Percentiles rank a stretch among this genome's conserved stretches.
phyloP scores from a whole-genome alignment of 176 grass and related monocot species.

The Juncus inflexus region DNA sequence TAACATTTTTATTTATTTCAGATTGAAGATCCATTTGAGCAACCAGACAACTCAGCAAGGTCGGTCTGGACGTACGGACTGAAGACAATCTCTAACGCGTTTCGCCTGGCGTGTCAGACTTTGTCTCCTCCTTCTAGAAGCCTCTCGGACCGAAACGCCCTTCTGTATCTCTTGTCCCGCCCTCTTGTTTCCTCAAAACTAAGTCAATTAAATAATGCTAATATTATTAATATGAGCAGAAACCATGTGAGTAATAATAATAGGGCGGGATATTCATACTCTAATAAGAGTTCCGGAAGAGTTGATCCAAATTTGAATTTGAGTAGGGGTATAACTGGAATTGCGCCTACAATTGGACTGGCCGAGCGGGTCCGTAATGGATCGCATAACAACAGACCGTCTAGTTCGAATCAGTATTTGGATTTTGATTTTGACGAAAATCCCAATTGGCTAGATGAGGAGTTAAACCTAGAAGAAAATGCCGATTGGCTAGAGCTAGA shows the following conservation, averaged over 20 bases:
- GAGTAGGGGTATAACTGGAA: no score
- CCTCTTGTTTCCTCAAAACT: slow-evolving; percentile 43
- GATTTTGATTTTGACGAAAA: no score
- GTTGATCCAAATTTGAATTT: not conserved
- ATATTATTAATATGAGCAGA: not conserved
- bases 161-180: slow-evolving; percentile 50
- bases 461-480: slow-evolving; percentile 5
- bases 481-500: no score
- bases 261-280: not conserved
- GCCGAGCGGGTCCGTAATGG: no score
- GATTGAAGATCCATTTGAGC: slow-evolving; percentile 76
- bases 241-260: slow-evolving; percentile 4
- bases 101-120: slow-evolving; percentile 30
- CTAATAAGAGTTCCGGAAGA: not conserved
- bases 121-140: slow-evolving; percentile 28
- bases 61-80: slow-evolving; percentile 42
- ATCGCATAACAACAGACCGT: no score
- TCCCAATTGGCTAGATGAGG: no score
- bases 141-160: slow-evolving; percentile 28
- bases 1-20: slow-evolving; percentile 33
- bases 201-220: not conserved
- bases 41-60: slow-evolving; percentile 63
- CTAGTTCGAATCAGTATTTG: no score
- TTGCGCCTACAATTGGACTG: no score
- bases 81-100: slow-evolving; percentile 34